Base-by-base conservation (phyloP, 2,329 filamentous ascomycete genomes). In the Thielaviopsis euricoi region DNA sequence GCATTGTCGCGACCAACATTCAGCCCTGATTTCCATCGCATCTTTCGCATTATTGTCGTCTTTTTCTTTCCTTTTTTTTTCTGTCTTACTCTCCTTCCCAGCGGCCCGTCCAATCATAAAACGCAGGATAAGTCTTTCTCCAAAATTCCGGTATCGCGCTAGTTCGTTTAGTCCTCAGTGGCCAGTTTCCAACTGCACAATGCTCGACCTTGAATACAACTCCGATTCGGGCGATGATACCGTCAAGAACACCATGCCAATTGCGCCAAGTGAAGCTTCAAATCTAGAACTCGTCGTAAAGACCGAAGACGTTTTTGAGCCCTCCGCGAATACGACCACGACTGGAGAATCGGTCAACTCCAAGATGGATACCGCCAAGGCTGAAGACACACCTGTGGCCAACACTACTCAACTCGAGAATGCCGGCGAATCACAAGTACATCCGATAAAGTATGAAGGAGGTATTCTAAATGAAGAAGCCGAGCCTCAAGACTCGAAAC, bases 151-250 rank as follows among this genome's bases (percentile, higher is more conserved):
- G 29, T 33, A 6, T 33, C 29, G 29, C 29, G 29, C 29, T 33
- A 33, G 29, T 33, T 37, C 10, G 12, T 5, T 10, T 33, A 33
- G 29, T 33, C 12, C 29, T 10, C 29, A 33, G 29, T 33, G 29
- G 29, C 29, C 29, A 33, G 12, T 10, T 33, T 33, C n/a, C 43
- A 50, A 29, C 12, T 33, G 29, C 29, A 33, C 29, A 33, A 60
- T 60, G 58, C 54, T 60, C 46, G 33, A 46, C 19, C 22, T 54
- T n/a, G 40, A 26, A 29, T 60, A 57, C 48, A 51, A 19, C 26
- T 60, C 58, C 9, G 52, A 60, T 52, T 57, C 55, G 19, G 58
- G 37, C 9, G 26, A 52, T 7, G 52, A 54, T 33, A 33, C 29
- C 29, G 29, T 10, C 29, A 33, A 33, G 29, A 37, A 9, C 56